Percentiles rank a stretch among this genome's conserved stretches.
Conservation (phyloP, 2,329 filamentous ascomycete genomes). For the Penicillium sp. region DNA sequence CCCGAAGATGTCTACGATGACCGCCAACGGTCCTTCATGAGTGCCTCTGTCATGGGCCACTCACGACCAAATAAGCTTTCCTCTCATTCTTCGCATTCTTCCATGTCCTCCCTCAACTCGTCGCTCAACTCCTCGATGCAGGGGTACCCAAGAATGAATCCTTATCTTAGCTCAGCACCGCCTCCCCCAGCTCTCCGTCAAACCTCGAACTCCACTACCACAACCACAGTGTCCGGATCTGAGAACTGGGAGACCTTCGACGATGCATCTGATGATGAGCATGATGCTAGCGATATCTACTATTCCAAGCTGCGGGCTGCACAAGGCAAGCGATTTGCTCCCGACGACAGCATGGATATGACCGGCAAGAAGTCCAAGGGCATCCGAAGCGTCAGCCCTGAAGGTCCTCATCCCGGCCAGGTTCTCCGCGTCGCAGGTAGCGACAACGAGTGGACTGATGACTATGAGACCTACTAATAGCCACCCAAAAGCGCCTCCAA, state of each 20-base stretch:
- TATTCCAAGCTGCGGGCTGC: slow-evolving; percentile 73
- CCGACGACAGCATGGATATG: slow-evolving; percentile 37
- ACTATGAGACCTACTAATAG: slow-evolving; percentile 44
- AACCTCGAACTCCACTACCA: slow-evolving; percentile 67
- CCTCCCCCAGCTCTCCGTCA: slow-evolving; percentile 57
- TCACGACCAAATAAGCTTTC: slow-evolving; percentile 38
- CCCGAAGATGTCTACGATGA: slow-evolving; percentile 89
- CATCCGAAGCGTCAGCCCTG: slow-evolving; percentile 48
- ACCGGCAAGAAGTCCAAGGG: slow-evolving; percentile 46
- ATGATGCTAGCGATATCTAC: slow-evolving; percentile 73
- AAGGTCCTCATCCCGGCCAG: slow-evolving; percentile 43
- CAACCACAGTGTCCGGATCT: slow-evolving; percentile 70
- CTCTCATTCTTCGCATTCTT: slow-evolving; percentile 44
- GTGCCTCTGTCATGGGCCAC: slow-evolving; percentile 39
- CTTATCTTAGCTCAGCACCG: slow-evolving; percentile 36
- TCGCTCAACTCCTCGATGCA: slow-evolving; percentile 34
- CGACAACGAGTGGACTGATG: slow-evolving; percentile 55
- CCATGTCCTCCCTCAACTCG: slow-evolving; percentile 26
- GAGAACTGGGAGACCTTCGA: slow-evolving; percentile 99
- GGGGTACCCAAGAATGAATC: slow-evolving; percentile 34
- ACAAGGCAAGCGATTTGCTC: slow-evolving; percentile 61
- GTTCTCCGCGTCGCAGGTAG: slow-evolving; percentile 50
- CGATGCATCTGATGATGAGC: slow-evolving; percentile 72
- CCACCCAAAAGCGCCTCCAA: slow-evolving; percentile 7
- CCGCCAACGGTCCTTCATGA: slow-evolving; percentile 49